Percentiles rank a stretch among this genome's conserved stretches.
Evolutionary conservation across 2,329 filamentous ascomycete genomes (phyloP).

Genomic region (Hypomyces rosellus): DNA sequence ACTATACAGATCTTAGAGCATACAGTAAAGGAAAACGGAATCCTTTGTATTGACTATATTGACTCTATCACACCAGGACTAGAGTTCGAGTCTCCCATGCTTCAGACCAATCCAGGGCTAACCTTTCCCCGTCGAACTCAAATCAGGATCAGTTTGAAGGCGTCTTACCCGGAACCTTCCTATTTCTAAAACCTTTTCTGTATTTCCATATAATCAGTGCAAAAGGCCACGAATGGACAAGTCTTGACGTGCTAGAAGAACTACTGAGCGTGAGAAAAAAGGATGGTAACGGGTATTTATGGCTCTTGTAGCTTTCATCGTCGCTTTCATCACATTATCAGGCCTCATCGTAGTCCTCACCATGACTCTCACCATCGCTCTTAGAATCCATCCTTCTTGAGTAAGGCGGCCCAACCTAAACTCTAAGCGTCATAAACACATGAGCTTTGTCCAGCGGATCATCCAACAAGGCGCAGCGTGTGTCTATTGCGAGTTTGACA

Average conservation of each 20-base stretch:
- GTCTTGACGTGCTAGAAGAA: background rate
- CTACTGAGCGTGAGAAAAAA: background rate
- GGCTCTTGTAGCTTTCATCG: too few relatives aligned
- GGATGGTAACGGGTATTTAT: background rate
- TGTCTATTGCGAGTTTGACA: conserved; percentile 1
- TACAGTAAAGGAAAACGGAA: too few relatives aligned
- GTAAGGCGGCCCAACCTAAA: background rate
- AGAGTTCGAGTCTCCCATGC: too few relatives aligned
- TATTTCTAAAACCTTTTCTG: background rate
- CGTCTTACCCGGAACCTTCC: background rate
- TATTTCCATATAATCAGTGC: background rate
- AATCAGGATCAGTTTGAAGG: background rate
- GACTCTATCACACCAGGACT: too few relatives aligned
- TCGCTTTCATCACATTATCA: too few relatives aligned
- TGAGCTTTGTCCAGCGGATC: background rate
- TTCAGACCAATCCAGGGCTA: too few relatives aligned
- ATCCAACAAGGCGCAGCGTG: background rate
- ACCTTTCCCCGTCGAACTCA: background rate
- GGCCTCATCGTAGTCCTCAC: too few relatives aligned
- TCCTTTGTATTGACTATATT: too few relatives aligned
- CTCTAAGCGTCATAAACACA: background rate
- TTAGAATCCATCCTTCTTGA: background rate
- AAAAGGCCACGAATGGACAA: background rate
- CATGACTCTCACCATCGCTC: background rate
- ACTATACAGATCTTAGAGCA: too few relatives aligned